These are phyloP conservation scores for Phialocephala subalpina DNA, from an alignment of 2,329 filamentous ascomycete genomes.

Conservation along the genomic window DNA sequence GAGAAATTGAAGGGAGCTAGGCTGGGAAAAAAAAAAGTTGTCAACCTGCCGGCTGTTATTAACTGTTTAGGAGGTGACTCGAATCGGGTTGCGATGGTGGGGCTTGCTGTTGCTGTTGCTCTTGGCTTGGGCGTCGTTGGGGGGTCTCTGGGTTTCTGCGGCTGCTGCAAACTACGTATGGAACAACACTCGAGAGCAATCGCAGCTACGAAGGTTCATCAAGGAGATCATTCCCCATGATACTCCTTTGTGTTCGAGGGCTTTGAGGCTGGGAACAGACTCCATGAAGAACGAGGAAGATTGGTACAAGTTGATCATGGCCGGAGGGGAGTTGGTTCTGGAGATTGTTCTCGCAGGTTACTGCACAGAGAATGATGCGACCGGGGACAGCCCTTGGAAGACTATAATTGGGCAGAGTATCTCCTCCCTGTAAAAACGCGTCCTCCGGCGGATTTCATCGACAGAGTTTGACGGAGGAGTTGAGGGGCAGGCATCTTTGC, in stretches of 20 bases:
- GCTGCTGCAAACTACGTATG: conserved; percentile 5
- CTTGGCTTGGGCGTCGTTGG: too few species aligned
- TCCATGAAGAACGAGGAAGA: background rate
- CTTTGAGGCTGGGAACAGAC: background rate
- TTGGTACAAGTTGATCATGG: background rate
- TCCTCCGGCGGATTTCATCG: background rate
- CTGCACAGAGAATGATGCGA: background rate
- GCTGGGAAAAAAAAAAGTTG: too few species aligned
- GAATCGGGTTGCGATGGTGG: too few species aligned
- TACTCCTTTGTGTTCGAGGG: background rate
- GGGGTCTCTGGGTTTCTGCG: background rate
- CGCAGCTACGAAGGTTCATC: background rate
- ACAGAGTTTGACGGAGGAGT: too few species aligned
- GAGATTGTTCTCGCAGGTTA: background rate
- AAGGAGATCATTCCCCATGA: background rate
- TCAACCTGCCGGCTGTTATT: too few species aligned
- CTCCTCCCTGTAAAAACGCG: background rate
- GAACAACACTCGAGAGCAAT: background rate
- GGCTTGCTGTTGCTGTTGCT: too few species aligned
- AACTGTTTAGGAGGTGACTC: too few species aligned
- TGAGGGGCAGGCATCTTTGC: too few species aligned
- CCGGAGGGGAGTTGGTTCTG: background rate
- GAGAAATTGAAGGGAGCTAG: too few species aligned
- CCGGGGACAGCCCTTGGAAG: background rate
- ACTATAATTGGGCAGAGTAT: background rate